Evolutionary conservation across 1,139 yeast species (phyloP).

Genomic region (Hyphopichia fennica): DNA sequence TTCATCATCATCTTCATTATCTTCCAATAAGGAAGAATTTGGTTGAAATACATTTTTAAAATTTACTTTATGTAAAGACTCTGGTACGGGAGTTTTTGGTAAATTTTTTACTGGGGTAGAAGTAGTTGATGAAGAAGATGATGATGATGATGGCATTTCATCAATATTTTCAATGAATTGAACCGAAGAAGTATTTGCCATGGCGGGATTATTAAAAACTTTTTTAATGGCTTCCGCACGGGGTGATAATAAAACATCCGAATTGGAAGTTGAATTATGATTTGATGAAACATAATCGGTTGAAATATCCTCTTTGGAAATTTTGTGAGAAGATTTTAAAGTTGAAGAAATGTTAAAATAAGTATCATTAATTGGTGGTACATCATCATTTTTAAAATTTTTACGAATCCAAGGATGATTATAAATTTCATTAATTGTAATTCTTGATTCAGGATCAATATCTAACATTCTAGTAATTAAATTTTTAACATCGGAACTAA

Average conservation of each 20-base stretch:
- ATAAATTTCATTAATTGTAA: conserved; percentile 65
- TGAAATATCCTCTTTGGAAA: neutral
- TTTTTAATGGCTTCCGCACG: conserved; percentile 47
- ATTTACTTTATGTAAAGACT: conserved; percentile 21
- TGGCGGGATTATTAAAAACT: conserved; percentile 49
- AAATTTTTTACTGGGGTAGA: neutral
- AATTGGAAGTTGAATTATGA: neutral
- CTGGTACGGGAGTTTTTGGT: conserved; percentile 15
- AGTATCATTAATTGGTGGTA: conserved; percentile 8
- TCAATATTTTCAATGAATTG: conserved; percentile 23
- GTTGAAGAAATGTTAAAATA: conserved; percentile 7
- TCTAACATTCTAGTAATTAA: conserved; percentile 56
- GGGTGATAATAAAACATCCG: conserved; percentile 23
- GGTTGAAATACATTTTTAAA: conserved; percentile 36
- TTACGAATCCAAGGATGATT: conserved; percentile 41
- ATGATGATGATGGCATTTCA: neutral
- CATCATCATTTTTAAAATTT: neutral
- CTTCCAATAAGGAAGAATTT: conserved; percentile 14
- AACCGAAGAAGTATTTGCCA: conserved; percentile 22
- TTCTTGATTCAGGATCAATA: conserved; percentile 64
- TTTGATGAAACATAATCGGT: neutral
- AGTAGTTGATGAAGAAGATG: conserved; percentile 3
- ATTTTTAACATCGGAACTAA: conserved; percentile 73
- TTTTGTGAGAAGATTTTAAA: neutral
- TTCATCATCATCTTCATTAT: conserved; percentile 20